Evolutionary conservation across 2,329 filamentous ascomycete species (phyloP).

Genomic region (Apiospora pterosperma): DNA sequence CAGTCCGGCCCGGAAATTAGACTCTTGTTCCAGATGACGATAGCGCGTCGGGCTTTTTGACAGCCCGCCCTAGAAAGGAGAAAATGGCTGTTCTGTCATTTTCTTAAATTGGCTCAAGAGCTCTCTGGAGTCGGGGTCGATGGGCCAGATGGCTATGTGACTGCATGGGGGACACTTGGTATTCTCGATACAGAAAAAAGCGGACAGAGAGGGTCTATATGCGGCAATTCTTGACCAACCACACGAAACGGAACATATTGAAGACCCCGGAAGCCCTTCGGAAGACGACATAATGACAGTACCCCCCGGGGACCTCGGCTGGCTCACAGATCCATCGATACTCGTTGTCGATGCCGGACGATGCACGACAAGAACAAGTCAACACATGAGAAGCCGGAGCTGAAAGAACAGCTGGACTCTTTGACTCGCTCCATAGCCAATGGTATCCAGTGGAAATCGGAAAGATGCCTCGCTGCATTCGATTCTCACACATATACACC

Average conservation of each 20-base stretch:
- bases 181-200: neutral
- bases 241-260: neutral
- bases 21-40: neutral
- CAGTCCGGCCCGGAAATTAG: neutral
- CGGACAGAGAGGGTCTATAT: neutral
- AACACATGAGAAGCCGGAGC: neutral
- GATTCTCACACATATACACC: neutral
- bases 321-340: neutral
- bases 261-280: neutral
- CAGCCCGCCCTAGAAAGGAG: neutral
- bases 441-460: neutral
- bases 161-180: neutral
- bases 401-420: neutral
- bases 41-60: neutral
- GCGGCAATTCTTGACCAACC: neutral
- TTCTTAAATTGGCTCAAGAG: neutral
- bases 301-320: neutral
- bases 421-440: neutral
- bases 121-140: neutral
- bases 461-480: neutral
- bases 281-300: neutral
- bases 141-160: neutral
- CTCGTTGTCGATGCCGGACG: neutral
- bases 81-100: neutral
- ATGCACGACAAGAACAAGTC: neutral